These are phyloP conservation scores for Neurospora sp. DNA, from an alignment of 495 filamentous ascomycete species.

Conservation along the genomic window DNA sequence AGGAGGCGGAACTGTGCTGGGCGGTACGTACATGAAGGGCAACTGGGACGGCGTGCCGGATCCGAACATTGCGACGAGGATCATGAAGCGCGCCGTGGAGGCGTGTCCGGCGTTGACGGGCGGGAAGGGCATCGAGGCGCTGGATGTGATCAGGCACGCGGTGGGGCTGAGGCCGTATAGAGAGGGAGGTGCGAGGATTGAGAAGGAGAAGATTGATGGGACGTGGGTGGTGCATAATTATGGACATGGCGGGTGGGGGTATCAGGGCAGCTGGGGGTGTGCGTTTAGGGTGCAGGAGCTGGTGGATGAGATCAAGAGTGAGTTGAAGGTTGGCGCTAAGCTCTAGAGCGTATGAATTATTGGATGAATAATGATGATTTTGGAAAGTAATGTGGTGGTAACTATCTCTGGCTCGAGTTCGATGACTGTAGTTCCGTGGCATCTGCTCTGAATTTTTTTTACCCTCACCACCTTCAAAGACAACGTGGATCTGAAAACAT, in stretches of 20 bases:
- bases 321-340: constrained; percentile 8
- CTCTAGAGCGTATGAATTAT: background rate
- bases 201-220: constrained; percentile 65
- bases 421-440: too few relatives aligned
- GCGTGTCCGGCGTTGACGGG: constrained; percentile 62
- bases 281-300: constrained; percentile 57
- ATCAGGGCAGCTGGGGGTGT: constrained; percentile 83
- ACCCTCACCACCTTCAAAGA: too few relatives aligned
- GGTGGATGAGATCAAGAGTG: constrained; percentile 47
- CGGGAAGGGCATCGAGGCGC: constrained; percentile 66
- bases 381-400: background rate
- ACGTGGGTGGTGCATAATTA: constrained; percentile 87
- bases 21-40: constrained; percentile 75
- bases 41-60: constrained; percentile 79
- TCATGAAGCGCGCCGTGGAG: constrained; percentile 78
- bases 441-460: too few relatives aligned
- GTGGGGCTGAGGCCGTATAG: constrained; percentile 79
- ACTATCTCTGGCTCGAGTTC: background rate
- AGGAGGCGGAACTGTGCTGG: constrained; percentile 68
- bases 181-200: constrained; percentile 66
- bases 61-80: constrained; percentile 67
- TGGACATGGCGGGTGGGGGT: constrained; percentile 88
- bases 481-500: too few relatives aligned
- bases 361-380: background rate
- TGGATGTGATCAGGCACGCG: constrained; percentile 80